These are phyloP conservation scores for Talaromyces funiculosus DNA, from an alignment of 2,329 filamentous ascomycete genomes.

Conservation along the genomic window DNA sequence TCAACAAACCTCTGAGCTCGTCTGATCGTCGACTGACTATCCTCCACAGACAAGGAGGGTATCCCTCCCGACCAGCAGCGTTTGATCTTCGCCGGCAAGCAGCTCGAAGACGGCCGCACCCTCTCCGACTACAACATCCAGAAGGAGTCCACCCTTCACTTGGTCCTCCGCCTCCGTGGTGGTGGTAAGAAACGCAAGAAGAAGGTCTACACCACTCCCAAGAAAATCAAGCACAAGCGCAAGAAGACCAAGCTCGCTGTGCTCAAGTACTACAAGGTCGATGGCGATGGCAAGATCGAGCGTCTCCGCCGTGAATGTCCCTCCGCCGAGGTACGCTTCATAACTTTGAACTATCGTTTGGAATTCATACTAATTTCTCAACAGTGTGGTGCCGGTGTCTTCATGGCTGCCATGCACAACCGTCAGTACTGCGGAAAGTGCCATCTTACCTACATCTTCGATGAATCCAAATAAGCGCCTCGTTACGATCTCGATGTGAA, in stretches of 20 bases:
- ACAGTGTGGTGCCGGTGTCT: slow-evolving; percentile 98
- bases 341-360: neutral
- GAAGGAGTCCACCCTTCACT: slow-evolving; percentile 98
- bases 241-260: slow-evolving; percentile 99
- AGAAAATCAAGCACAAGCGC: slow-evolving; percentile 99
- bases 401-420: slow-evolving; percentile 99
- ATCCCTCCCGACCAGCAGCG: slow-evolving; percentile 99
- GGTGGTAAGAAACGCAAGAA: slow-evolving; percentile 99
- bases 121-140: slow-evolving; percentile 99
- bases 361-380: slow-evolving; percentile 18
- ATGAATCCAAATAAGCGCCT: slow-evolving; percentile 54
- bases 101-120: slow-evolving; percentile 98
- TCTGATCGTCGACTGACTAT: slow-evolving; percentile 21
- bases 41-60: slow-evolving; percentile 91
- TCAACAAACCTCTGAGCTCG: neutral
- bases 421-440: slow-evolving; percentile 88
- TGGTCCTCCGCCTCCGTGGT: slow-evolving; percentile 96
- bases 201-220: slow-evolving; percentile 99
- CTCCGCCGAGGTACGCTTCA: slow-evolving; percentile 68
- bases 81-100: slow-evolving; percentile 99
- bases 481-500: slow-evolving; percentile 8
- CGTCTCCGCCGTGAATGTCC: slow-evolving; percentile 98
- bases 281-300: slow-evolving; percentile 99
- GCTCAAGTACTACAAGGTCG: slow-evolving; percentile 99
- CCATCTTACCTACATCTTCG: slow-evolving; percentile 67